phyloP scores from a whole-genome alignment of 768 basidiomycete species.

The Trametes maxima region DNA sequence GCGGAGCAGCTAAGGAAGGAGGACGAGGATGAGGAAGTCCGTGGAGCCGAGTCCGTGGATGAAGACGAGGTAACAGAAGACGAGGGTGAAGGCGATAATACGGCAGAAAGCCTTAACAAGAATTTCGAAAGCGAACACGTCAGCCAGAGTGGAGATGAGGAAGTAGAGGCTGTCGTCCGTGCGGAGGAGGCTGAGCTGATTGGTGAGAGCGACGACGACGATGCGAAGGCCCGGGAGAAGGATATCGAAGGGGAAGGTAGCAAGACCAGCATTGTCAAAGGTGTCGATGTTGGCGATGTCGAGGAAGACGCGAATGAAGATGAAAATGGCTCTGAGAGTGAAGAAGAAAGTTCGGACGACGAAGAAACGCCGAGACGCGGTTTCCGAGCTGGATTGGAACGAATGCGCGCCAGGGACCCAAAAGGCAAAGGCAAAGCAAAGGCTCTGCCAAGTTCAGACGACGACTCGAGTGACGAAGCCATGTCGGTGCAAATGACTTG shows the following conservation, averaged over 20 bases:
- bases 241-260: not conserved
- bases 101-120: not conserved
- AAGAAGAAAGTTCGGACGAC: conserved; percentile 40
- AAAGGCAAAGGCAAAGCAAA: conserved; percentile 34
- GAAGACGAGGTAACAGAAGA: conserved; percentile 15
- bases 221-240: conserved; percentile 5
- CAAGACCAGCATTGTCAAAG: too few relatives aligned
- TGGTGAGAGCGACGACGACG: conserved; percentile 18
- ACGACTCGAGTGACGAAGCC: conserved; percentile 31
- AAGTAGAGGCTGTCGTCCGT: conserved; percentile 22
- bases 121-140: not conserved
- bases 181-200: conserved; percentile 26
- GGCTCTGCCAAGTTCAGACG: conserved; percentile 29
- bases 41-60: conserved; percentile 11
- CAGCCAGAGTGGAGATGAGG: conserved; percentile 12
- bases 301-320: conserved; percentile 27
- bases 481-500: conserved; percentile 34
- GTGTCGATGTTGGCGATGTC: not conserved
- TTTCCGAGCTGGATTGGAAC: conserved; percentile 41
- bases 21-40: conserved; percentile 25
- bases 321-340: conserved; percentile 31
- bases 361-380: conserved; percentile 37
- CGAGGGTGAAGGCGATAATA: conserved; percentile 26
- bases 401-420: conserved; percentile 33
- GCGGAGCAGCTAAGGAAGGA: conserved; percentile 49